A percentile compares a stretch with the other conserved stretches of the same genome.
Evolutionary conservation across 257 asterid species (phyloP).

Genomic region (Knoxia roxburghii): DNA sequence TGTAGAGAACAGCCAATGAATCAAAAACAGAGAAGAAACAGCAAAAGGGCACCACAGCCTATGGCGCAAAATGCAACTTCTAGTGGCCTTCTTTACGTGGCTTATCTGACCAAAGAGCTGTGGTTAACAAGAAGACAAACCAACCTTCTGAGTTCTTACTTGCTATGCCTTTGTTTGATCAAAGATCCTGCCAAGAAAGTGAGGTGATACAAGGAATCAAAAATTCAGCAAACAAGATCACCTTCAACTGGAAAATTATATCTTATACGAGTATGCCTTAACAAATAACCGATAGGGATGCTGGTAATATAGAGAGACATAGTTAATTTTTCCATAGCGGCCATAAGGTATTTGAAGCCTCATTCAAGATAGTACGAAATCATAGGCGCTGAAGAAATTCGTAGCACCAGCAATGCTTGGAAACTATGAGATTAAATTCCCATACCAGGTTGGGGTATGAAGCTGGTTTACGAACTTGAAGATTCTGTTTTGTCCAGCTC

Average conservation of each 20-base stretch:
- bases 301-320: background rate
- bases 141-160: background rate
- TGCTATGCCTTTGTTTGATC: background rate
- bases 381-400: background rate
- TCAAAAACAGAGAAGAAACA: background rate
- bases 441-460: slow-evolving; percentile 13
- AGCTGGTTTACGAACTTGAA: slow-evolving; percentile 30
- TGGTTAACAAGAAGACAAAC: no score
- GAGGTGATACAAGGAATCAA: background rate
- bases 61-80: background rate
- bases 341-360: background rate
- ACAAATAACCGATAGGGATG: background rate
- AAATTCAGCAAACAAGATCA: background rate
- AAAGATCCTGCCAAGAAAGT: background rate
- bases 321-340: background rate
- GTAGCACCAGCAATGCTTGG: background rate
- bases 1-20: slow-evolving; percentile 1
- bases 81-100: background rate
- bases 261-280: background rate
- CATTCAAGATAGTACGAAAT: background rate
- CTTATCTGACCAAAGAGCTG: background rate
- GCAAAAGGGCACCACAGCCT: background rate
- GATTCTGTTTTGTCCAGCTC: slow-evolving; percentile 47
- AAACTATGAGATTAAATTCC: background rate
- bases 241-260: background rate